Conservation (phyloP, 176 grass and related monocot species). For the Urochloa ruziziensis region DNA sequence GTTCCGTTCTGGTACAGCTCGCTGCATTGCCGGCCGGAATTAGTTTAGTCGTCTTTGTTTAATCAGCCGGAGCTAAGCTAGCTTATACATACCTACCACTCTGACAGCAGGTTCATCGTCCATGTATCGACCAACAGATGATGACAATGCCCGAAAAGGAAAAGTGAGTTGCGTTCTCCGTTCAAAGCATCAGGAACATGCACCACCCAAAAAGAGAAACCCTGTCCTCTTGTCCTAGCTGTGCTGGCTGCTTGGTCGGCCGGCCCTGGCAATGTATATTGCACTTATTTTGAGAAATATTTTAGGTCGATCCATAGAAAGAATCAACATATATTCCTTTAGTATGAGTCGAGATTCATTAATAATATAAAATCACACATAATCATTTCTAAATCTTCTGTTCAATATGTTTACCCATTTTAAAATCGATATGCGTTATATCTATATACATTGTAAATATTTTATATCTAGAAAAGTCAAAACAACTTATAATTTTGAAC, state of each 20-base stretch:
- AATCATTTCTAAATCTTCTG: too few species aligned
- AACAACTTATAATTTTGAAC: too few species aligned
- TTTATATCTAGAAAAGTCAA: too few species aligned
- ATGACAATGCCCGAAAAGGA: constrained; percentile 4
- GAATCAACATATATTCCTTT: neutral
- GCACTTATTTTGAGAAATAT: neutral
- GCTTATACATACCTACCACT: neutral
- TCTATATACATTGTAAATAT: too few species aligned
- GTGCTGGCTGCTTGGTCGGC: neutral
- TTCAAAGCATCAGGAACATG: constrained; percentile 1
- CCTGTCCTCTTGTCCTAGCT: neutral
- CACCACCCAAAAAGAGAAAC: constrained; percentile 11
- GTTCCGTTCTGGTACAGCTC: neutral
- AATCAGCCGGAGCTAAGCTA: neutral
- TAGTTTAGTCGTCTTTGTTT: constrained; percentile 28
- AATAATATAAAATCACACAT: neutral
- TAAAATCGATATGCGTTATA: too few species aligned
- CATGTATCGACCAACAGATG: neutral
- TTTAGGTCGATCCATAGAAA: neutral
- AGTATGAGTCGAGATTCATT: neutral
- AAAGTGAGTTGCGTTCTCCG: neutral
- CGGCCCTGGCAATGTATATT: neutral
- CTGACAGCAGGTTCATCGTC: neutral
- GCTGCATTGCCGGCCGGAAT: constrained; percentile 19
- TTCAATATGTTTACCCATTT: too few species aligned